Conservation (phyloP, 805 yeast species). For the Priceomyces haplophilus region DNA sequence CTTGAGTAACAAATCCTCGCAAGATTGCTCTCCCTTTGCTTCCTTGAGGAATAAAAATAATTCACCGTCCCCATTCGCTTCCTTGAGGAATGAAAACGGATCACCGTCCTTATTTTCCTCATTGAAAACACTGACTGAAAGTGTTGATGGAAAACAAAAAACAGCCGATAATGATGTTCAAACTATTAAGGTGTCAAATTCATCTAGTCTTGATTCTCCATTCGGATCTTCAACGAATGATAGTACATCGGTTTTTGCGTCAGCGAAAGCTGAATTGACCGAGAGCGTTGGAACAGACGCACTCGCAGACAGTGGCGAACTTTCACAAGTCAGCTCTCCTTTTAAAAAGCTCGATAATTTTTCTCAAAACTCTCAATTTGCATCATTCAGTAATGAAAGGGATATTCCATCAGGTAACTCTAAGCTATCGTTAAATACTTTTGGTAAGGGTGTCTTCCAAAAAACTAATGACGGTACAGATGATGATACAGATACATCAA, state of each 20-base stretch:
- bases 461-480: background rate
- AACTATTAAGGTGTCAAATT: too few species aligned
- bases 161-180: too few species aligned
- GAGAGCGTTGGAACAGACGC: constrained; percentile 5
- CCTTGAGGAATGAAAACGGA: background rate
- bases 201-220: background rate
- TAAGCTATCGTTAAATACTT: background rate
- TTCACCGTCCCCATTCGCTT: constrained; percentile 8
- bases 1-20: background rate
- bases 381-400: background rate
- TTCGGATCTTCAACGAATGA: background rate
- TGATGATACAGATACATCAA: background rate
- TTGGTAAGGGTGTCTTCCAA: background rate
- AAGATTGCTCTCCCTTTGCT: constrained; percentile 10
- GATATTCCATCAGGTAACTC: background rate
- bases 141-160: too few species aligned
- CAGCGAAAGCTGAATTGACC: background rate
- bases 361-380: background rate
- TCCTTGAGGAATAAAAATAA: constrained; percentile 2
- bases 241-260: background rate
- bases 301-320: too few species aligned
- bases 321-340: too few species aligned
- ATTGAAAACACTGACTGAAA: constrained; percentile 2
- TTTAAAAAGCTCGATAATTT: too few species aligned
- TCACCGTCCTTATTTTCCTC: constrained; percentile 8